Percentiles rank a stretch among this genome's conserved stretches.
These are phyloP conservation scores for Ceratocystis colombiana DNA, from an alignment of 2,329 filamentous ascomycete species.

Conservation along the genomic window DNA sequence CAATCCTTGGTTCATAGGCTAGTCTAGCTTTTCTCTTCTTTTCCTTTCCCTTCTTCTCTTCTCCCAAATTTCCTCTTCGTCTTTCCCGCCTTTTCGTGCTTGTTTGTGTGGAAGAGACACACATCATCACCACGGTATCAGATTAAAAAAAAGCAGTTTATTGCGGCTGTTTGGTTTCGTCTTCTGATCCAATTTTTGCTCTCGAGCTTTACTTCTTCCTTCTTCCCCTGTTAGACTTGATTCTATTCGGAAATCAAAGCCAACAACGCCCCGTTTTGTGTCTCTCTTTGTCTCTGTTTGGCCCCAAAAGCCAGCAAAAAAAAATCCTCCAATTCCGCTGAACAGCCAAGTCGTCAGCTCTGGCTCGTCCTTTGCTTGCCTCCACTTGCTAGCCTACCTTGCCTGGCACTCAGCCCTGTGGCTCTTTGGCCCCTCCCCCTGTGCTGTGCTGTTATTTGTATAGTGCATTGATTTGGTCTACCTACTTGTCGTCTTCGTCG, in stretches of 20 bases:
- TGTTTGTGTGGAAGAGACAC: constrained; percentile 3
- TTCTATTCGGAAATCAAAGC: background rate
- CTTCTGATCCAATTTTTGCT: background rate
- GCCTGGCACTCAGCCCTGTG: no score
- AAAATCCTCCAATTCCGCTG: constrained; percentile 7
- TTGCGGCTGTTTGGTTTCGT: background rate
- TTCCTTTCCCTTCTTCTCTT: background rate
- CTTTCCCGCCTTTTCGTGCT: background rate
- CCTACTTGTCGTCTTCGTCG: no score
- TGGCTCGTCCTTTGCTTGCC: constrained; percentile 19
- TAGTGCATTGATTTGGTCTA: no score
- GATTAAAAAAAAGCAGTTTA: background rate
- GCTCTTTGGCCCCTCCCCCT: no score
- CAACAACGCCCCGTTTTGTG: background rate
- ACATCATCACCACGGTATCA: background rate
- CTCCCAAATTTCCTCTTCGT: background rate
- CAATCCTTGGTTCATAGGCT: no score
- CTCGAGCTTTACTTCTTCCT: background rate
- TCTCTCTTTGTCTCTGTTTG: constrained; percentile 5
- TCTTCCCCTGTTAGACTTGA: background rate
- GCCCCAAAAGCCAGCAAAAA: constrained; percentile 1
- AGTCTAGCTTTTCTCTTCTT: constrained; percentile 10
- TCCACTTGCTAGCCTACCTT: constrained; percentile 4
- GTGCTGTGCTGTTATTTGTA: no score
- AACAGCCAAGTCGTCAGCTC: background rate